These are phyloP conservation scores for Marsdenia floribunda DNA, from an alignment of 257 asterid genomes.

Conservation along the genomic window DNA sequence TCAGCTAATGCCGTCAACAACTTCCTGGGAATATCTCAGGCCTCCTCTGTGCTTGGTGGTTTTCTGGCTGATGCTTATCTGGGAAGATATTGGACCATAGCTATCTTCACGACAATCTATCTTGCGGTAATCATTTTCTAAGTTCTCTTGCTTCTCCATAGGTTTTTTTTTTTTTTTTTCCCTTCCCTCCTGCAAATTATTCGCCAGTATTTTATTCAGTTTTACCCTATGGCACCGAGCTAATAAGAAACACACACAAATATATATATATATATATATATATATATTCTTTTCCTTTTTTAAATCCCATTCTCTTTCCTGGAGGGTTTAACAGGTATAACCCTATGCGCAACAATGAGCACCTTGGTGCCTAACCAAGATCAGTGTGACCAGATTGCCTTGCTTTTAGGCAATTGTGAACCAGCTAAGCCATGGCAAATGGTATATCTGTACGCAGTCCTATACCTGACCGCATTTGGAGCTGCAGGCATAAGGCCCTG, in stretches of 20 bases:
- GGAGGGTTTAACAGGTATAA: conserved; percentile 91
- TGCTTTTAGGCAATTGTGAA: conserved; percentile 82
- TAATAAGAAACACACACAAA: not conserved
- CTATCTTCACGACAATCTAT: conserved; percentile 85
- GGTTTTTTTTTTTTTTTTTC: not conserved
- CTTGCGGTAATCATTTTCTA: conserved; percentile 52
- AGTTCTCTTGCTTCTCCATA: not conserved
- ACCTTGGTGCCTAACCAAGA: conserved; percentile 72
- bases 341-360: conserved; percentile 61
- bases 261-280: too few species aligned
- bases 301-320: conserved; percentile 19
- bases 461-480: conserved; percentile 81
- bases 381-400: conserved; percentile 71
- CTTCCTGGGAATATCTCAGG: conserved; percentile 92
- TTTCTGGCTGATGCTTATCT: conserved; percentile 93
- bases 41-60: conserved; percentile 93
- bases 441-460: conserved; percentile 66
- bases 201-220: not conserved
- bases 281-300: conserved; percentile 5
- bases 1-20: conserved; percentile 92
- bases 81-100: conserved; percentile 97
- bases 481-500: conserved; percentile 99
- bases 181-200: not conserved
- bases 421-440: conserved; percentile 94
- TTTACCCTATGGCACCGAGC: not conserved